These are phyloP conservation scores for Tetrastigma voinierianum DNA, from an alignment of 164 flowering plant genomes.

Conservation along the genomic window DNA sequence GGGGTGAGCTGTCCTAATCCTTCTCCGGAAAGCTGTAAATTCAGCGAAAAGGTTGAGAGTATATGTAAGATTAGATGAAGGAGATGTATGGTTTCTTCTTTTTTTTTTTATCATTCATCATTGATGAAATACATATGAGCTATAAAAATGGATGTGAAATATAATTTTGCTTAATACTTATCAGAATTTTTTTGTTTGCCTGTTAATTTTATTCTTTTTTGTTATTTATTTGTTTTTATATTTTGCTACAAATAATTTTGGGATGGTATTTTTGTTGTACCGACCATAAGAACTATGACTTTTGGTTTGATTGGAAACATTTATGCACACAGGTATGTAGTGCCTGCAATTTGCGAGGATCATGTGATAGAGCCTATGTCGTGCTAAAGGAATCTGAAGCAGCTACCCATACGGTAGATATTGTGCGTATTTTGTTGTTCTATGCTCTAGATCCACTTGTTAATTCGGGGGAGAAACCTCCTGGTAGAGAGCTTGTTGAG, in stretches of 20 bases:
- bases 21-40: constrained; percentile 71
- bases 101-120: too few species aligned
- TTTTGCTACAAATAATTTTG: too few species aligned
- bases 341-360: constrained; percentile 60
- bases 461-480: constrained; percentile 46
- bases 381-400: too few species aligned
- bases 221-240: too few species aligned
- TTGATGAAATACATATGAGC: too few species aligned
- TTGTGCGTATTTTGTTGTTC: too few species aligned
- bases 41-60: constrained; percentile 87
- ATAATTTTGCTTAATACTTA: too few species aligned
- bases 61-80: constrained; percentile 66
- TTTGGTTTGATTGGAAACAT: not conserved
- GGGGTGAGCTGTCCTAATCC: constrained; percentile 84
- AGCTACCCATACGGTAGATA: too few species aligned
- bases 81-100: constrained; percentile 90
- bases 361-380: too few species aligned
- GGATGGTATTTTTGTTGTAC: not conserved
- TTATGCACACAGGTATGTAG: constrained; percentile 70
- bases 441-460: constrained; percentile 74
- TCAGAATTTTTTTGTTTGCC: too few species aligned
- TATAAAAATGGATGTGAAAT: too few species aligned
- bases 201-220: too few species aligned
- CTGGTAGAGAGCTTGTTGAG: constrained; percentile 55
- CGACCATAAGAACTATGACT: not conserved